These are phyloP conservation scores for Pseudocercospora pini-densiflorae DNA, from an alignment of 2,329 filamentous ascomycete genomes.

Conservation along the genomic window DNA sequence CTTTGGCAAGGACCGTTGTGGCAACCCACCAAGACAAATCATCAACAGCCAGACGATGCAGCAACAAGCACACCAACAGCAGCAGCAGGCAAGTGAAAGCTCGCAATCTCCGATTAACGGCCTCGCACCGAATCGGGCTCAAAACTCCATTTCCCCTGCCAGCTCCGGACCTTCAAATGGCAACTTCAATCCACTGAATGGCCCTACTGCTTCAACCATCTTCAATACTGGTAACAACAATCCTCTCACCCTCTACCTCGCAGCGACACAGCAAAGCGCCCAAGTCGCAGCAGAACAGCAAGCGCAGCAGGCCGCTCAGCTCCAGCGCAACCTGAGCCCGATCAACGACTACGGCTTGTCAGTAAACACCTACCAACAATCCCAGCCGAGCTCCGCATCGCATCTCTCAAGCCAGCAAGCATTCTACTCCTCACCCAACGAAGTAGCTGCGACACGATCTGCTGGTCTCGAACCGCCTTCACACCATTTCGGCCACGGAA, in stretches of 20 bases:
- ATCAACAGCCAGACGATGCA: constrained; percentile 62
- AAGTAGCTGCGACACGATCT: constrained; percentile 52
- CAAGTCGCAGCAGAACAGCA: constrained; percentile 46
- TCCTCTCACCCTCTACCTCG: constrained; percentile 89
- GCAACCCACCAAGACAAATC: constrained; percentile 90
- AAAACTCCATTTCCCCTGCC: constrained; percentile 65
- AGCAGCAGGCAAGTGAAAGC: constrained; percentile 59
- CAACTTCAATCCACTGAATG: constrained; percentile 62
- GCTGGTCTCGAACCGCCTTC: constrained; percentile 39
- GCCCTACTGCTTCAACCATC: constrained; percentile 71
- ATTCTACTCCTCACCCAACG: constrained; percentile 72
- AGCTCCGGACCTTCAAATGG: constrained; percentile 63
- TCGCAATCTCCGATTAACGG: constrained; percentile 64
- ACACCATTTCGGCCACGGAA: constrained; percentile 57
- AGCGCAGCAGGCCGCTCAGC: constrained; percentile 62
- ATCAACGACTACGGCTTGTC: constrained; percentile 5
- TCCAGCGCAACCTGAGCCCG: constrained; percentile 36
- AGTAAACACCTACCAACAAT: constrained; percentile 40
- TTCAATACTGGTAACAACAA: constrained; percentile 82
- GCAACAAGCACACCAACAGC: constrained; percentile 68
- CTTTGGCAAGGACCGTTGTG: constrained; percentile 98
- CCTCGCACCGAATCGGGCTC: constrained; percentile 58
- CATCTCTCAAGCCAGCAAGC: constrained; percentile 72
- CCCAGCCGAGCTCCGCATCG: constrained; percentile 51
- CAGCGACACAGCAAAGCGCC: constrained; percentile 66